Evolutionary conservation across 495 filamentous ascomycete species (phyloP).

Genomic region (Chaetomidium leptoderma): DNA sequence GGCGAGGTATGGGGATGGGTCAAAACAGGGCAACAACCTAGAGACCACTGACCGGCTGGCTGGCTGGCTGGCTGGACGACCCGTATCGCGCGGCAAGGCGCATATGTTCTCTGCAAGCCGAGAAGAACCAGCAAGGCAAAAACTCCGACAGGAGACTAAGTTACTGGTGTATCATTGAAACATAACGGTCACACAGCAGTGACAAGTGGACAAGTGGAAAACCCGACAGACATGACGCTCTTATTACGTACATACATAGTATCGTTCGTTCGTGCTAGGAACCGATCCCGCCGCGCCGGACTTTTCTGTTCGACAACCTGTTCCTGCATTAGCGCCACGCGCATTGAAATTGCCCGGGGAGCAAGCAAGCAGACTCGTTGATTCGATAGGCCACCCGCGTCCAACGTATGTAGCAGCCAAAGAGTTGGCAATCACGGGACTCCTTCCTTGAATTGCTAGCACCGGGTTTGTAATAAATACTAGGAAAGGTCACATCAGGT

Average conservation of each 20-base stretch:
- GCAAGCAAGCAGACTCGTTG: background rate
- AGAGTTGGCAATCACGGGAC: background rate
- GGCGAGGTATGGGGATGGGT: no score
- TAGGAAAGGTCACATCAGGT: background rate
- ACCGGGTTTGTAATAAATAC: no score
- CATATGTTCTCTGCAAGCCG: constrained; percentile 2
- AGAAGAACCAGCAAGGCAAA: no score
- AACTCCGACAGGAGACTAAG: background rate
- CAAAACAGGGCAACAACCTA: no score
- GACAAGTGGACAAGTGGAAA: background rate
- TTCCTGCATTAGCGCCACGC: constrained; percentile 19
- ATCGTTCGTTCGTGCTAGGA: no score
- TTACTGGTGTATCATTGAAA: constrained; percentile 3
- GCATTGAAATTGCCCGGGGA: background rate
- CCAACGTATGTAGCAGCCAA: no score
- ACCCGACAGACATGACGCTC: no score
- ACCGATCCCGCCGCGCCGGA: background rate
- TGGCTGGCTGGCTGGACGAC: no score
- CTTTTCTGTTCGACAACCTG: background rate
- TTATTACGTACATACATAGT: no score
- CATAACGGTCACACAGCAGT: constrained; percentile 3
- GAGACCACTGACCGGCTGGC: no score
- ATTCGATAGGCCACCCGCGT: background rate
- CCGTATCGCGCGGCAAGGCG: background rate
- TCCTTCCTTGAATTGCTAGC: no score